Evolutionary conservation across 768 basidiomycete genomes (phyloP).

Genomic region (Tephrocybe sp.): DNA sequence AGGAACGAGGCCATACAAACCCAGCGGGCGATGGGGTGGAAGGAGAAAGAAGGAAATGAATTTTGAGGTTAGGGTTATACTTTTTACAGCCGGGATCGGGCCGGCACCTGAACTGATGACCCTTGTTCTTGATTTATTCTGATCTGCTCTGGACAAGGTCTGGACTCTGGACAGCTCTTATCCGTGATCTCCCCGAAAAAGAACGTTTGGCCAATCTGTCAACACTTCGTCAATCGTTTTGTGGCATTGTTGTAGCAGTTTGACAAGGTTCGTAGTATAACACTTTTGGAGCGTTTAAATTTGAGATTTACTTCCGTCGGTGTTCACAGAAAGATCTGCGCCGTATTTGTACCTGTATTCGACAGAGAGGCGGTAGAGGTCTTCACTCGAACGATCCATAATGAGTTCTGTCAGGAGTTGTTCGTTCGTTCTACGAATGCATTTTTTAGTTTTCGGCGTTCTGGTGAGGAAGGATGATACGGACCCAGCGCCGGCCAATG

Average conservation of each 20-base stretch:
- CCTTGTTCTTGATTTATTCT: too few species aligned
- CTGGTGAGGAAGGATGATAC: not conserved
- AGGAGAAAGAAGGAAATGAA: not conserved
- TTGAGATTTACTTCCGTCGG: too few species aligned
- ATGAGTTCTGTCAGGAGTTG: slow-evolving; percentile 37
- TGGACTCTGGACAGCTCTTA: too few species aligned
- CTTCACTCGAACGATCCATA: slow-evolving; percentile 33
- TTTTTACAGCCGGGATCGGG: not conserved
- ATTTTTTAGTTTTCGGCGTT: not conserved
- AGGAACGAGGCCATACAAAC: slow-evolving; percentile 19
- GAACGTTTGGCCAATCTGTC: too few species aligned
- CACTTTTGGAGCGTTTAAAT: too few species aligned
- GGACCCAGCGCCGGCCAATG: slow-evolving; percentile 31
- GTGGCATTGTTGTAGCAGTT: too few species aligned
- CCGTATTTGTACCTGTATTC: slow-evolving; percentile 32
- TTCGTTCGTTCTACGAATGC: slow-evolving; percentile 34
- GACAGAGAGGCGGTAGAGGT: slow-evolving; percentile 30
- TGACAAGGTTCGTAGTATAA: too few species aligned
- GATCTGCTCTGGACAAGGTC: too few species aligned
- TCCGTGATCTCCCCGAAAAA: too few species aligned
- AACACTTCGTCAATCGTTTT: too few species aligned
- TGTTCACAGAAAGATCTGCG: slow-evolving; percentile 25
- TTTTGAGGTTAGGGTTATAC: slow-evolving; percentile 16
- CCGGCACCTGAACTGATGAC: too few species aligned
- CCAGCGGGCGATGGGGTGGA: not conserved